These are phyloP conservation scores for Reutealis trisperma DNA, from an alignment of 345 rosid genomes.

Conservation along the genomic window DNA sequence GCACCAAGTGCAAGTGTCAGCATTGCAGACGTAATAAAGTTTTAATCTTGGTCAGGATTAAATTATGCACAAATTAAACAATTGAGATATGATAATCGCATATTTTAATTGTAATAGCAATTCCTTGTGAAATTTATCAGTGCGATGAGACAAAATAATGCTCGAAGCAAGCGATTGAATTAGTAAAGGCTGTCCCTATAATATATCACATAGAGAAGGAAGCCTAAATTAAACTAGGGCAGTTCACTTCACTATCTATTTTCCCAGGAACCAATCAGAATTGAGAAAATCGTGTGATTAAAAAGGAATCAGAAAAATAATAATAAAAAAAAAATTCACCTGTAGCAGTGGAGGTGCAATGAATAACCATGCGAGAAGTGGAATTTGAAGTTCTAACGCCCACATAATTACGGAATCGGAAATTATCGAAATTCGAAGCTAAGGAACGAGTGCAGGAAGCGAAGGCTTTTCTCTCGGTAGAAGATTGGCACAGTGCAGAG, in stretches of 20 bases:
- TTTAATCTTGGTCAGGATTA: neutral
- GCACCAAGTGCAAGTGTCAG: neutral
- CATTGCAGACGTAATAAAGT: slow-evolving; percentile 16
- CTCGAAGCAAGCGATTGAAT: neutral
- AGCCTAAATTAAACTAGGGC: neutral
- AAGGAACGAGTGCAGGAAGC: slow-evolving; percentile 36
- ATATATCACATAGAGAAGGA: neutral
- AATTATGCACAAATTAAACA: neutral
- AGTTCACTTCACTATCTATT: too few relatives aligned
- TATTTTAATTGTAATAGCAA: neutral
- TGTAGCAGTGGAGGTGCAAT: slow-evolving; percentile 59
- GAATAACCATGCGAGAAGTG: slow-evolving; percentile 49
- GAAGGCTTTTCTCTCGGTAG: slow-evolving; percentile 37
- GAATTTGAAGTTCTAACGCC: slow-evolving; percentile 42
- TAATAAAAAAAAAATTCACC: slow-evolving; percentile 54
- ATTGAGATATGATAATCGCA: neutral
- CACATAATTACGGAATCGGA: slow-evolving; percentile 43
- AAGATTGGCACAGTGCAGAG: slow-evolving; percentile 55
- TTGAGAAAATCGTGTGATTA: neutral
- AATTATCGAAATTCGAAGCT: slow-evolving; percentile 40
- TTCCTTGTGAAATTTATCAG: neutral
- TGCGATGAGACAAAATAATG: neutral
- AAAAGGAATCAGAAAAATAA: neutral
- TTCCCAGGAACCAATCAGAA: neutral
- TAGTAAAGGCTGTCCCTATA: neutral